Percentiles rank a stretch among this genome's conserved stretches.
Evolutionary conservation across 805 yeast species (phyloP).

Genomic region (Teunomyces stri): DNA sequence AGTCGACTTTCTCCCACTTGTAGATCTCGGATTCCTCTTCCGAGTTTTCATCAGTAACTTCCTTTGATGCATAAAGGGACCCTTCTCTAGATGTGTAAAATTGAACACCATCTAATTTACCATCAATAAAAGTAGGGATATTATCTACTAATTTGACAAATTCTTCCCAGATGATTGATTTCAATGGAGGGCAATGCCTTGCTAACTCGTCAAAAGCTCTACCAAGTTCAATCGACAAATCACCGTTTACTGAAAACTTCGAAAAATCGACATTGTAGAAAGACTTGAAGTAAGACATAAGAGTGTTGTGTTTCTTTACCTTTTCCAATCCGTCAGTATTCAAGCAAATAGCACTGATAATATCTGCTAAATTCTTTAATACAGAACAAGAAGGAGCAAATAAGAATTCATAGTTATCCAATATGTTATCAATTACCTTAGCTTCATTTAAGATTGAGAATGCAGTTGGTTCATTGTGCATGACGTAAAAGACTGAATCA

Average conservation of each 20-base stretch:
- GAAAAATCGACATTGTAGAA: slow-evolving; percentile 52
- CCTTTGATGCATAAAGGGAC: slow-evolving; percentile 2
- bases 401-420: slow-evolving; percentile 54
- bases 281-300: slow-evolving; percentile 45
- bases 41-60: slow-evolving; percentile 10
- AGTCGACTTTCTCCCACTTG: slow-evolving; percentile 53
- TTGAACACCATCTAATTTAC: slow-evolving; percentile 31
- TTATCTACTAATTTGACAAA: slow-evolving; percentile 44
- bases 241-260: slow-evolving; percentile 48
- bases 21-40: slow-evolving; percentile 39
- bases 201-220: slow-evolving; percentile 73
- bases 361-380: slow-evolving; percentile 62
- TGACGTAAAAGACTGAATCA: slow-evolving; percentile 63
- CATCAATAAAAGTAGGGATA: slow-evolving; percentile 38
- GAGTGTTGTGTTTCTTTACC: slow-evolving; percentile 43
- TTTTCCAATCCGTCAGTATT: slow-evolving; percentile 67
- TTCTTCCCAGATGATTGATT: slow-evolving; percentile 54
- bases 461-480: slow-evolving; percentile 90
- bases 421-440: slow-evolving; percentile 60
- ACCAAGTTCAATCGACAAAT: slow-evolving; percentile 47
- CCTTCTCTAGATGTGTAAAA: slow-evolving; percentile 44
- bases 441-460: slow-evolving; percentile 78
- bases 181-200: slow-evolving; percentile 76
- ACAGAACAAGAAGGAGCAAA: slow-evolving; percentile 60
- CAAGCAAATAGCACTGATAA: slow-evolving; percentile 79